Evolutionary conservation across 352 stramenopile genomes (phyloP).

Genomic region (Pythium diclinum): DNA sequence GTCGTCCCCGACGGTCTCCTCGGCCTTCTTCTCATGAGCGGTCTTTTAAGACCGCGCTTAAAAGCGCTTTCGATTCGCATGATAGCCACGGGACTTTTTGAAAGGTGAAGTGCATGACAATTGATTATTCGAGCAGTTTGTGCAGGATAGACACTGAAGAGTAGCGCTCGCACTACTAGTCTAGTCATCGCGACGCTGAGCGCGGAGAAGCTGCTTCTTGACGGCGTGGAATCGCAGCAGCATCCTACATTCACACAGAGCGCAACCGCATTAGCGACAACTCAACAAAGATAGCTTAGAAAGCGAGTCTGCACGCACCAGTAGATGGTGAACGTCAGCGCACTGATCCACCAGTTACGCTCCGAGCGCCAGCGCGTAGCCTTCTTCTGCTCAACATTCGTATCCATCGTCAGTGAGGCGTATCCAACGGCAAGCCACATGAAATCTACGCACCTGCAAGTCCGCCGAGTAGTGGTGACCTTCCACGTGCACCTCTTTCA

Average conservation of each 20-base stretch:
- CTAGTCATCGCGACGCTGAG: conserved; percentile 63
- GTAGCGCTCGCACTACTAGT: not conserved
- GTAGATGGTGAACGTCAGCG: conserved; percentile 83
- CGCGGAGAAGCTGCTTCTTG: conserved; percentile 73
- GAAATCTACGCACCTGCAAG: conserved; percentile 41
- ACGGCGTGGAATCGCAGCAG: conserved; percentile 74
- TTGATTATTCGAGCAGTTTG: not conserved
- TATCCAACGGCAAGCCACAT: not conserved
- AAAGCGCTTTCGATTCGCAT: too few relatives aligned
- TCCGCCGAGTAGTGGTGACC: conserved; percentile 74
- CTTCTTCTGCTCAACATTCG: conserved; percentile 46
- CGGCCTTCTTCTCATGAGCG: too few relatives aligned
- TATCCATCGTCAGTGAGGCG: not conserved
- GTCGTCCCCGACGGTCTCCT: too few relatives aligned
- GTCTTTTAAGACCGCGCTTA: too few relatives aligned
- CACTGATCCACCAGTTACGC: conserved; percentile 85
- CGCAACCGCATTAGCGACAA: conserved; percentile 8
- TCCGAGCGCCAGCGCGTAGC: conserved; percentile 71
- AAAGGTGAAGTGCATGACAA: not conserved
- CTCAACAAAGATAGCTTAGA: not conserved
- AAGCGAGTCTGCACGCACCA: conserved; percentile 38
- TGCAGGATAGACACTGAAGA: not conserved
- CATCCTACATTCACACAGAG: conserved; percentile 43
- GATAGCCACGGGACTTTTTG: too few relatives aligned
- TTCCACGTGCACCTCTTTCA: conserved; percentile 20